Evolutionary conservation across 192 early-diverging fungal genomes (phyloP).

Genomic region (Obelidium mucronatum): DNA sequence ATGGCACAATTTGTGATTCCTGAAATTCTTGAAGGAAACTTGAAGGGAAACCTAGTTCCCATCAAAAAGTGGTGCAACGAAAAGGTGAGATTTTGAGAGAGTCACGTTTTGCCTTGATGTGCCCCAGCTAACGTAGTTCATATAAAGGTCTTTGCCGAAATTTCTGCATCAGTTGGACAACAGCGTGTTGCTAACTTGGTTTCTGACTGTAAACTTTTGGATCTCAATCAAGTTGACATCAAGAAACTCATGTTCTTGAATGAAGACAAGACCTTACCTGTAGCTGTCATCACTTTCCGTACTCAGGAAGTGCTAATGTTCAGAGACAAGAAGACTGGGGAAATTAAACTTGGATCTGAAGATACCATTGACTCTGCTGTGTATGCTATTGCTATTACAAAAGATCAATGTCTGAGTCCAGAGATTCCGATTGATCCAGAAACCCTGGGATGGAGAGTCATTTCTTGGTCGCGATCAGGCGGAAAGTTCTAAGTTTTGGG

Average conservation of each 20-base stretch:
- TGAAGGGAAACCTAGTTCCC: constrained; percentile 73
- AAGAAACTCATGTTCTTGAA: constrained; percentile 89
- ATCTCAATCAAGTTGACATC: constrained; percentile 91
- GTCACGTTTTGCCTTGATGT: background rate
- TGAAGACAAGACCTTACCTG: constrained; percentile 80
- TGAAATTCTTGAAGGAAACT: constrained; percentile 94
- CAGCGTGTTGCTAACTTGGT: constrained; percentile 88
- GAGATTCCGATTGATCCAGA: constrained; percentile 79
- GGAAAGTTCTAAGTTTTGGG: constrained; percentile 23
- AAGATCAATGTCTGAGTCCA: constrained; percentile 70
- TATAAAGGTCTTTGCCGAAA: constrained; percentile 57
- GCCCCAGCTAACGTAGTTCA: background rate
- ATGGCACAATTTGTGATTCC: constrained; percentile 92
- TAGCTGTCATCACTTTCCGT: constrained; percentile 86
- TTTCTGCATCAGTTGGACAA: constrained; percentile 82
- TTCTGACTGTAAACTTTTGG: constrained; percentile 93
- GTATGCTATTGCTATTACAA: constrained; percentile 92
- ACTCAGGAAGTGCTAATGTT: constrained; percentile 96
- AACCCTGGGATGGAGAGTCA: constrained; percentile 92
- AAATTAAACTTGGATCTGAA: constrained; percentile 87
- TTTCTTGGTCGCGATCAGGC: constrained; percentile 65
- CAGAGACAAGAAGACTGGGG: constrained; percentile 81
- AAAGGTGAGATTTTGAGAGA: constrained; percentile 51
- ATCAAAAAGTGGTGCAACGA: constrained; percentile 96
- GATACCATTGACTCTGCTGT: constrained; percentile 81